Base-by-base conservation (phyloP, 2,329 filamentous ascomycete genomes). In the Didymella pomorum region DNA sequence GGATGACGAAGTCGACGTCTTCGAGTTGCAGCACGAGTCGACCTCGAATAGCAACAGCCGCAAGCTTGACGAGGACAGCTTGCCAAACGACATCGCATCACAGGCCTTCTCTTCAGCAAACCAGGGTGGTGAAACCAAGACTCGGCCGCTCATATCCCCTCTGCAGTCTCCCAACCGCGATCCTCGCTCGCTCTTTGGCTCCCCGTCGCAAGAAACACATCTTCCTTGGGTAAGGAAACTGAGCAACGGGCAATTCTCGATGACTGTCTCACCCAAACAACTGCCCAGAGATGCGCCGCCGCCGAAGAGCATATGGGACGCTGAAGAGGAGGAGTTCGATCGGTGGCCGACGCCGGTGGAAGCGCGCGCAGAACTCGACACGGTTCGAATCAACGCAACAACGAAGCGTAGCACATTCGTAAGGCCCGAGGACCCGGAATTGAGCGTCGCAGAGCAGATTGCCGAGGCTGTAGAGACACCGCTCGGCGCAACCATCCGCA, bases 241-340 rank as follows among this genome's bases (percentile, higher is more conserved):
- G n/a, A 58, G 56, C n/a, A 51, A 51, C 2, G 49, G 31, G 14
- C 56, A 43, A 5, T 58, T 58, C 26, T 20, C 45, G 4, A 52
- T 54, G 46, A 41, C n/a, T 21, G 39, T 54, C 14, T 31, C 49
- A 10, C 56, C 56, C 8, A 21, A 35, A 9, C 26, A 41, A 25
- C 20, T 50, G 8, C 35, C 56, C 5, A 51, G 25, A 1, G 46
- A 44, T 18, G 52, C 41, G 3, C 50, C 50, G 18, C 56, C 45
- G 16, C 37, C 46, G 9, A 58, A 54, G 33, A 58, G 56, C 8
- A 44, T 62, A 2, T 66, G 58, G 61, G 63, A 64, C 25, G 53
- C 56, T 12, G 56, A 60, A n/a, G 61, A 64, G 14, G 58, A 63
- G 12, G 63, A 66, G 20, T 63, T 63, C 33, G 58, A 64, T 29